Percentiles rank a stretch among this genome's conserved stretches.
These are phyloP conservation scores for Mesotaenium endlicherianum DNA, from an alignment of 139 green algal genomes.

Conservation along the genomic window DNA sequence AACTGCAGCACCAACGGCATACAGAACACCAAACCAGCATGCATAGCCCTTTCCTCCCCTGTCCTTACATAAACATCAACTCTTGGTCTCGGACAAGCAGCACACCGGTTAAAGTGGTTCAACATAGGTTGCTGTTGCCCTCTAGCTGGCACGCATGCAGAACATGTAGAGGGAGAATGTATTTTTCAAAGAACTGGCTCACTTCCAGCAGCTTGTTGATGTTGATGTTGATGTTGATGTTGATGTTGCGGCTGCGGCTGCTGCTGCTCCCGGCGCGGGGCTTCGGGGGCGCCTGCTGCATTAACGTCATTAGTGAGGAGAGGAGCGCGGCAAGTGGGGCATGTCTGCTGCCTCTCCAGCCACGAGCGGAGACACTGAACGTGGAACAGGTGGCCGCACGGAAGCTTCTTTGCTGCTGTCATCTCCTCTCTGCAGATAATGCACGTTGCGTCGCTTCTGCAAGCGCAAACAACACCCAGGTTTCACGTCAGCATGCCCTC, in stretches of 20 bases:
- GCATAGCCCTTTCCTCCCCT: no score
- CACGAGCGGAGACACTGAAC: slow-evolving; percentile 93
- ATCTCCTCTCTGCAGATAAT: slow-evolving; percentile 98
- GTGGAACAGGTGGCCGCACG: slow-evolving; percentile 93
- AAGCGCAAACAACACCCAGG: slow-evolving; percentile 29
- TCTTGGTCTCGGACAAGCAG: no score
- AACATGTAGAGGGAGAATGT: background rate
- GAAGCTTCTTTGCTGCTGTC: slow-evolving; percentile 81
- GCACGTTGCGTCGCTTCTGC: slow-evolving; percentile 77
- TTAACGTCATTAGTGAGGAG: no score
- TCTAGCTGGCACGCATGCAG: background rate
- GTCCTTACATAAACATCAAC: no score
- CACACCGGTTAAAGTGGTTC: no score
- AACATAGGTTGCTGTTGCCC: background rate
- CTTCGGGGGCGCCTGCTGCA: no score
- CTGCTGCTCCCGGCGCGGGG: background rate
- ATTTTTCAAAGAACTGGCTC: background rate
- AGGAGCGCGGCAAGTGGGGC: slow-evolving; percentile 73
- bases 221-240: background rate
- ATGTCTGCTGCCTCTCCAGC: slow-evolving; percentile 96
- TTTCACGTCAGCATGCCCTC: no score
- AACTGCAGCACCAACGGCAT: background rate
- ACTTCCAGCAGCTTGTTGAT: background rate
- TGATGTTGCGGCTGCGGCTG: background rate
- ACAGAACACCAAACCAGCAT: background rate